These are phyloP conservation scores for Triticum urartu DNA, from an alignment of 176 grass and related monocot genomes.

Conservation along the genomic window DNA sequence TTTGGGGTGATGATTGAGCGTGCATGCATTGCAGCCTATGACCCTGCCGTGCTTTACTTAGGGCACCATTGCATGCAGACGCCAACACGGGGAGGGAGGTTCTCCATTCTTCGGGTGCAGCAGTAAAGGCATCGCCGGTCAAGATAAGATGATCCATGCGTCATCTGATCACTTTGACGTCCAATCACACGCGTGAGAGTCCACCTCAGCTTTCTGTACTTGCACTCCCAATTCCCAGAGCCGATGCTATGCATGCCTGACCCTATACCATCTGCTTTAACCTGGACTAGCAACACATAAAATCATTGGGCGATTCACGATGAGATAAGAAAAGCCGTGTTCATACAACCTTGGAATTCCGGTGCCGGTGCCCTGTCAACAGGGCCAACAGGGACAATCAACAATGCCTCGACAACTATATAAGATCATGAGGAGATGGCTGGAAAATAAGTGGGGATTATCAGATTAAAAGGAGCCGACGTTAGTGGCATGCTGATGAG, in stretches of 20 bases:
- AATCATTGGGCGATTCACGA: neutral
- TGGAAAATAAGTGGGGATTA: constrained; percentile 23
- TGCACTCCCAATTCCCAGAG: constrained; percentile 7
- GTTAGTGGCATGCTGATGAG: constrained; percentile 50
- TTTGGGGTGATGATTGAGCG: neutral
- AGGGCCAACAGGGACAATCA: neutral
- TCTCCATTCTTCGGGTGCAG: neutral
- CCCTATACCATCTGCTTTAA: neutral
- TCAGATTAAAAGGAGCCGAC: constrained; percentile 13
- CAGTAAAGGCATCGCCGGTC: constrained; percentile 19
- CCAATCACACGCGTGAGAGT: constrained; percentile 23
- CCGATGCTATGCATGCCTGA: neutral
- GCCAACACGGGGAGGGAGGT: neutral
- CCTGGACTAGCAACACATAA: neutral
- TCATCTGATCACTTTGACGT: constrained; percentile 10
- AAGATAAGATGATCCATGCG: constrained; percentile 33
- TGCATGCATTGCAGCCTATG: neutral
- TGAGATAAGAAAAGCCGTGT: neutral
- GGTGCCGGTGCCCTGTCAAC: constrained; percentile 4
- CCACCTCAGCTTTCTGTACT: neutral
- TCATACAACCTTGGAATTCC: constrained; percentile 25
- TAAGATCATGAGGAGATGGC: neutral
- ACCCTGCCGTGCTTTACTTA: constrained; percentile 16
- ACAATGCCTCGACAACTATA: constrained; percentile 18
- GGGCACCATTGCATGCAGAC: neutral